These are phyloP conservation scores for Aspergillus fischeri DNA, from an alignment of 2,329 filamentous ascomycete genomes.

Conservation along the genomic window DNA sequence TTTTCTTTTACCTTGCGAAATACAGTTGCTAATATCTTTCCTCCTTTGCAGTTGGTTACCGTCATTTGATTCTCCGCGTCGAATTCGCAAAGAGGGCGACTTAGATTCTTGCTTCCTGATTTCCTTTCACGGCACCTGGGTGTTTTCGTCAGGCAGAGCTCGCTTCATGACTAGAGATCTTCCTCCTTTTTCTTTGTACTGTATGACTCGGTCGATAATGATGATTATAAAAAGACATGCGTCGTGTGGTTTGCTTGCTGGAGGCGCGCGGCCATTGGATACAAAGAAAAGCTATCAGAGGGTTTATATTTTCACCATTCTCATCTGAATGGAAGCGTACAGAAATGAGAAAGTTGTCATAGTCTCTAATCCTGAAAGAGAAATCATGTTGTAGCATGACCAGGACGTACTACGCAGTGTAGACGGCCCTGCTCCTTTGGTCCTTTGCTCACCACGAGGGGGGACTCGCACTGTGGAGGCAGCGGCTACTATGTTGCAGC, in stretches of 20 bases:
- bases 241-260: conserved; percentile 29
- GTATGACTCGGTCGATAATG: conserved; percentile 37
- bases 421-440: neutral
- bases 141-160: conserved; percentile 29
- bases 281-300: conserved; percentile 25
- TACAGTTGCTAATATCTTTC: conserved; percentile 19
- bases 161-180: conserved; percentile 25
- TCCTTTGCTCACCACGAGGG: neutral
- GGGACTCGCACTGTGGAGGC: too few relatives aligned
- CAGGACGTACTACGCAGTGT: neutral
- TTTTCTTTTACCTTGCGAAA: neutral
- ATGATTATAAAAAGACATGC: conserved; percentile 31
- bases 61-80: conserved; percentile 50
- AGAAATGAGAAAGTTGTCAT: neutral
- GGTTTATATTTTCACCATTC: conserved; percentile 12
- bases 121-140: conserved; percentile 28
- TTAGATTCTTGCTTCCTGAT: conserved; percentile 25
- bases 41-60: conserved; percentile 44
- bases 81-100: conserved; percentile 49
- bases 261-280: conserved; percentile 7
- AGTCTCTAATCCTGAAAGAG: neutral
- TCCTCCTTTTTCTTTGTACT: conserved; percentile 27
- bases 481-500: neutral
- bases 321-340: neutral
- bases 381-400: neutral